A percentile compares a stretch with the other conserved stretches of the same genome.
Conservation (phyloP, 2,329 filamentous ascomycete species). For the Apiospora malaysiana region DNA sequence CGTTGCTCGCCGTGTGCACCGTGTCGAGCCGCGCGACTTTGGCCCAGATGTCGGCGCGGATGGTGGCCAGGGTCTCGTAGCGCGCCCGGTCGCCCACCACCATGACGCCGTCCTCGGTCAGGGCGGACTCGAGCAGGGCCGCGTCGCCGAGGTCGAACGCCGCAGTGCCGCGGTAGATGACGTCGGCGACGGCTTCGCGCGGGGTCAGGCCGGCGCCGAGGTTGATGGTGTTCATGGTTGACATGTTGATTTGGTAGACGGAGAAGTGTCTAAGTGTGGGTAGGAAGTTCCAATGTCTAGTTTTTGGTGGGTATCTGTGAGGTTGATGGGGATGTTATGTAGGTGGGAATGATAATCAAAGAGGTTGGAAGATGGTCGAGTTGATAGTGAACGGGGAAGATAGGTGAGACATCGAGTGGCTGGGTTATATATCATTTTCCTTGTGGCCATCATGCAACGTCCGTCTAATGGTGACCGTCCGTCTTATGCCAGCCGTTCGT, state of each 20-base stretch:
- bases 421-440: background rate
- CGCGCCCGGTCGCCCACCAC: background rate
- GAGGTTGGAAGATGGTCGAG: background rate
- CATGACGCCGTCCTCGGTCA: slow-evolving; percentile 1
- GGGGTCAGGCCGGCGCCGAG: slow-evolving; percentile 1
- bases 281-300: background rate
- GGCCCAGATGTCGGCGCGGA: background rate
- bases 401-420: background rate
- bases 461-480: background rate
- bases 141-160: slow-evolving; percentile 13
- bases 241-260: background rate
- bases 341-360: background rate
- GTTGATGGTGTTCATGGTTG: background rate
- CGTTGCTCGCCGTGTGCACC: background rate
- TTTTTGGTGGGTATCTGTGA: background rate
- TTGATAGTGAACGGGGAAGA: background rate
- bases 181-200: slow-evolving; percentile 18
- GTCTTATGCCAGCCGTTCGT: background rate
- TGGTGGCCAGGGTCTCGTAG: background rate
- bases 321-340: background rate
- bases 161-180: slow-evolving; percentile 14
- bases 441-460: background rate
- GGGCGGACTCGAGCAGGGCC: slow-evolving; percentile 1
- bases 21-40: slow-evolving; percentile 10
- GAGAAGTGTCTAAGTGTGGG: background rate